phyloP scores from a whole-genome alignment of 179 eudicot species.

The Patellifolia procumbens region DNA sequence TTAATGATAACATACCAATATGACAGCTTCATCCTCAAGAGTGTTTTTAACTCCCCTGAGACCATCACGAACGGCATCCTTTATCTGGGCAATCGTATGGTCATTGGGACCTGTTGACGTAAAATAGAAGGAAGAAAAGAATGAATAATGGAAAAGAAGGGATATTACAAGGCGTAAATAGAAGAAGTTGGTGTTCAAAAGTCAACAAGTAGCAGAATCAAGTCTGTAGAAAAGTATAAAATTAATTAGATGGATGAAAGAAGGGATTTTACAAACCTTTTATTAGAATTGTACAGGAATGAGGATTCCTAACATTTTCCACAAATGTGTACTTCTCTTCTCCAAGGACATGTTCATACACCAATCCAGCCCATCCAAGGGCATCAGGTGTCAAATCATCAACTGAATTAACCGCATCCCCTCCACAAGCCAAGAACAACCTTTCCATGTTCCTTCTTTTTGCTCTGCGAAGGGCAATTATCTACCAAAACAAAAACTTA shows the following conservation, averaged over 20 bases:
- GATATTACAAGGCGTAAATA: too few relatives aligned
- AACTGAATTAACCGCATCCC: slow-evolving; percentile 91
- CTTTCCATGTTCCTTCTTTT: slow-evolving; percentile 98
- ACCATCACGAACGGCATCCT: slow-evolving; percentile 99
- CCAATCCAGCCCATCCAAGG: slow-evolving; percentile 99
- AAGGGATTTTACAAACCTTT: slow-evolving; percentile 52
- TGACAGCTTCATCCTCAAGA: slow-evolving; percentile 87
- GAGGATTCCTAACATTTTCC: slow-evolving; percentile 90
- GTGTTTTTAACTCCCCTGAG: slow-evolving; percentile 93
- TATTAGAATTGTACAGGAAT: slow-evolving; percentile 88
- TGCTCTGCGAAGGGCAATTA: slow-evolving; percentile 88
- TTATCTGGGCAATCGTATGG: slow-evolving; percentile 96
- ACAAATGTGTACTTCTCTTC: slow-evolving; percentile 97
- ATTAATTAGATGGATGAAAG: not conserved
- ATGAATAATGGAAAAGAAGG: not conserved
- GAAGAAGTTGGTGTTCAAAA: not conserved
- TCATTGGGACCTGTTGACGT: slow-evolving; percentile 81
- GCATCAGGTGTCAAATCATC: slow-evolving; percentile 87
- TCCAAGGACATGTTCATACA: slow-evolving; percentile 93
- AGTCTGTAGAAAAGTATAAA: not conserved
- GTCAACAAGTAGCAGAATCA: not conserved
- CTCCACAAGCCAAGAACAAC: slow-evolving; percentile 94
- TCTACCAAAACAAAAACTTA: slow-evolving; percentile 40
- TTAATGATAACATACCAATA: slow-evolving; percentile 48
- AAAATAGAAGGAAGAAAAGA: slow-evolving; percentile 8